Base-by-base conservation (phyloP, 1,284 basidiomycete genomes). In the Cryptococcus sp. region DNA sequence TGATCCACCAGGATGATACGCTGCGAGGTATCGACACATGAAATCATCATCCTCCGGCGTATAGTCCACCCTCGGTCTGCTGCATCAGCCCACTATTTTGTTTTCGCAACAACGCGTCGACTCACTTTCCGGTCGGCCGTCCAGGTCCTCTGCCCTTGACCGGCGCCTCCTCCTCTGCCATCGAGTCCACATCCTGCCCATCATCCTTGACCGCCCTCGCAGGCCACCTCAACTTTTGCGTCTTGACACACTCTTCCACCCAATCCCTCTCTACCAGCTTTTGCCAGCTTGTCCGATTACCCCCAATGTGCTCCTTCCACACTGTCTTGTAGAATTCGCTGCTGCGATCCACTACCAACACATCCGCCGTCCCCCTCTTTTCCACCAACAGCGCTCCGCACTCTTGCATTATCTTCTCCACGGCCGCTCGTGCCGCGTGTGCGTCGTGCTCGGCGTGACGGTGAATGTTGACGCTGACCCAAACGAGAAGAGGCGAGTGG, bases 21-120 rank as follows among this genome's bases (percentile, higher is more conserved):
- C 54, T 1, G 68, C 69, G 0, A 72, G 56, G 23, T 60, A 72
- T 19, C 68, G 63, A 39, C 57, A 62, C 4, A 72, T 52, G 38
- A 70, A 68, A 28, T 72, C 68, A 44, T 70, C 69, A 43, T 72
- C 69, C 26, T 57, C 43, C 0, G 60, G 57, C 2, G 64, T 60
- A 45, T 68, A 72, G 5, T 69, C 67, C n/a, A 52, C 50, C 5
- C 69, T 45, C 7, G 63, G 57, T 40, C 67, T 71, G 47, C 5
- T 31, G 11, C 21, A 34, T 51, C 43, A 51, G 47, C 31, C 12
- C 10, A 18, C 28, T 31, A 7, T 31, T 7, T 31, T 31, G 28
- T 31, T 14, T 31, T 31, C 7, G 28, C 9, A 31, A 31, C 9
- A 14, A 31, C 28, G n/a, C 19, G 7, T 16, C 24, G 24, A 59